phyloP scores from a whole-genome alignment of 345 rosid species.

The Pistacia integerrima region DNA sequence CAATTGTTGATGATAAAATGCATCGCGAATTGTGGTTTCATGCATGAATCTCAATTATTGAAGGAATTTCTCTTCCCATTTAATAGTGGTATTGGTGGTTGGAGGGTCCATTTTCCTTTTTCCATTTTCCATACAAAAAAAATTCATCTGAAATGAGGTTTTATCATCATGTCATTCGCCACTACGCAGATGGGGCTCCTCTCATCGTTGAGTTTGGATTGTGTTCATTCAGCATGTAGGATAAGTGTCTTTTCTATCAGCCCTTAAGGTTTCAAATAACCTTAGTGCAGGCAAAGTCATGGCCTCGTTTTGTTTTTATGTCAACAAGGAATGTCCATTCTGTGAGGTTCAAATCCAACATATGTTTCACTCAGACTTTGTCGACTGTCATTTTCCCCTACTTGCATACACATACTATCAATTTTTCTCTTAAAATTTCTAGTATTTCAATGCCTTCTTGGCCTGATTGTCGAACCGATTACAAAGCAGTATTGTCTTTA shows the following conservation, averaged over 20 bases:
- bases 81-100: conserved; percentile 9
- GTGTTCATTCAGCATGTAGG: neutral
- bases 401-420: too few relatives aligned
- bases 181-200: neutral
- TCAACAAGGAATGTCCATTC: neutral
- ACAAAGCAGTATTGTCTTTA: too few relatives aligned
- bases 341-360: neutral
- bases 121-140: neutral
- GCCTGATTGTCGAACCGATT: too few relatives aligned
- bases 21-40: neutral
- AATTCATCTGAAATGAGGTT: neutral
- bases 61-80: conserved; percentile 1
- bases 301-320: conserved; percentile 16
- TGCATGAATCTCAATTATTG: conserved; percentile 7
- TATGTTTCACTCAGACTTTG: neutral
- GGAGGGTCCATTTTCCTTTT: neutral
- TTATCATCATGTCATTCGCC: conserved; percentile 5
- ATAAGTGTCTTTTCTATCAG: neutral
- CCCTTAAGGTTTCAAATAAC: neutral
- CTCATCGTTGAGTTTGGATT: neutral
- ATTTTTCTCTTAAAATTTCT: too few relatives aligned
- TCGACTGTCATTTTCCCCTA: too few relatives aligned
- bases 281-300: neutral
- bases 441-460: too few relatives aligned
- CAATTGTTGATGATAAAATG: neutral